phyloP scores from a whole-genome alignment of 2,329 filamentous ascomycete genomes.

The Thelonectria rubi region DNA sequence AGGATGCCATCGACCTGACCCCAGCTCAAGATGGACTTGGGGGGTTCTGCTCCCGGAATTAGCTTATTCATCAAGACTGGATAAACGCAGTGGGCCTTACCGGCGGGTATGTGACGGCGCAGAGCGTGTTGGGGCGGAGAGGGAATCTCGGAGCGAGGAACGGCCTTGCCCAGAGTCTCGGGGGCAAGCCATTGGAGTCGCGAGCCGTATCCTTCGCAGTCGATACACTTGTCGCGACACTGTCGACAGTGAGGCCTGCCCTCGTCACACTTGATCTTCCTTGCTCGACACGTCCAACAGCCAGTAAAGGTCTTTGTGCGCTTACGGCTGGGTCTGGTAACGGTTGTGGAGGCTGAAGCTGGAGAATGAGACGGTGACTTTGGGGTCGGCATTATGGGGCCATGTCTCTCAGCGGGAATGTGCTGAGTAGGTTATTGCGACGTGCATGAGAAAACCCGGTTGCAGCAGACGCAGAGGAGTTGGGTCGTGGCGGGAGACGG shows the following conservation, averaged over 20 bases:
- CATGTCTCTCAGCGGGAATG: neutral
- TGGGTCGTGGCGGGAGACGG: neutral
- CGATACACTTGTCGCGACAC: slow-evolving; percentile 38
- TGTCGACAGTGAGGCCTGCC: slow-evolving; percentile 33
- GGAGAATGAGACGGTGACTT: neutral
- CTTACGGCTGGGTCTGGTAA: slow-evolving; percentile 20
- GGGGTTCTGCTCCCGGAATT: slow-evolving; percentile 13
- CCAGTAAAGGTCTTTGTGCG: slow-evolving; percentile 42
- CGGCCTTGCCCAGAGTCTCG: slow-evolving; percentile 1
- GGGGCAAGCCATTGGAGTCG: slow-evolving; percentile 42
- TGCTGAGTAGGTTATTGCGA: neutral
- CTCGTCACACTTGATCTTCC: slow-evolving; percentile 41
- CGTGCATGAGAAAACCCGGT: neutral
- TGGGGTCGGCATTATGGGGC: slow-evolving; percentile 12
- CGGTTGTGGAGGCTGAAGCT: neutral
- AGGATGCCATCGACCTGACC: slow-evolving; percentile 29
- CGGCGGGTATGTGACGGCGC: slow-evolving; percentile 25
- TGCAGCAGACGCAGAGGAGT: neutral
- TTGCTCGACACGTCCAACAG: slow-evolving; percentile 37
- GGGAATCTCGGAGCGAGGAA: slow-evolving; percentile 18
- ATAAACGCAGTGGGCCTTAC: slow-evolving; percentile 1
- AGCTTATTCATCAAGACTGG: neutral
- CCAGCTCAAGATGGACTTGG: slow-evolving; percentile 17
- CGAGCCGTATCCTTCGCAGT: slow-evolving; percentile 45
- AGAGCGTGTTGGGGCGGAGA: slow-evolving; percentile 7